phyloP scores from a whole-genome alignment of 345 rosid genomes.

The Dovyalis caffra region DNA sequence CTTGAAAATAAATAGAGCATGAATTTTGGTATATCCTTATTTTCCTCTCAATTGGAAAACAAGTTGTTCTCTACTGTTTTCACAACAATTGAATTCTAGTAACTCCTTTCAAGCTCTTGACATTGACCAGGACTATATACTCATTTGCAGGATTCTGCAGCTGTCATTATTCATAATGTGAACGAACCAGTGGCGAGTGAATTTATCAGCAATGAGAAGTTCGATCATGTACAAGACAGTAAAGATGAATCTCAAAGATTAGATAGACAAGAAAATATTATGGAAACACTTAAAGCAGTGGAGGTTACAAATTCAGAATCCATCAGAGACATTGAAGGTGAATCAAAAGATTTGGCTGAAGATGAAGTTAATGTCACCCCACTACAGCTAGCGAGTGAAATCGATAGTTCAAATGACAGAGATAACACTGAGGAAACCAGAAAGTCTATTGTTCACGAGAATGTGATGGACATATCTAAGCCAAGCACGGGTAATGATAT shows the following conservation, averaged over 20 bases:
- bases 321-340: background rate
- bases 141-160: constrained; percentile 16
- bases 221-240: constrained; percentile 7
- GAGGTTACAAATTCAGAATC: constrained; percentile 3
- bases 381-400: constrained; percentile 6
- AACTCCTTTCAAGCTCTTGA: background rate
- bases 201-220: constrained; percentile 6
- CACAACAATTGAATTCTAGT: background rate
- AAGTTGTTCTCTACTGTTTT: background rate
- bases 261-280: background rate
- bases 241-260: constrained; percentile 7
- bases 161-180: background rate
- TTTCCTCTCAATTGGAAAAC: background rate
- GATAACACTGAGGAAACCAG: background rate
- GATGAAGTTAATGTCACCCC: background rate
- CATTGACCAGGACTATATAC: constrained; percentile 13
- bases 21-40: background rate
- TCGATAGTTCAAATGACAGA: background rate
- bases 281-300: constrained; percentile 5
- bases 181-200: constrained; percentile 14
- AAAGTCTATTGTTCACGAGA: background rate
- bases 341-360: constrained; percentile 5
- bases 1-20: background rate
- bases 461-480: background rate
- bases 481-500: background rate